phyloP scores from a whole-genome alignment of 2,329 filamentous ascomycete species.

The Phoma sp. region DNA sequence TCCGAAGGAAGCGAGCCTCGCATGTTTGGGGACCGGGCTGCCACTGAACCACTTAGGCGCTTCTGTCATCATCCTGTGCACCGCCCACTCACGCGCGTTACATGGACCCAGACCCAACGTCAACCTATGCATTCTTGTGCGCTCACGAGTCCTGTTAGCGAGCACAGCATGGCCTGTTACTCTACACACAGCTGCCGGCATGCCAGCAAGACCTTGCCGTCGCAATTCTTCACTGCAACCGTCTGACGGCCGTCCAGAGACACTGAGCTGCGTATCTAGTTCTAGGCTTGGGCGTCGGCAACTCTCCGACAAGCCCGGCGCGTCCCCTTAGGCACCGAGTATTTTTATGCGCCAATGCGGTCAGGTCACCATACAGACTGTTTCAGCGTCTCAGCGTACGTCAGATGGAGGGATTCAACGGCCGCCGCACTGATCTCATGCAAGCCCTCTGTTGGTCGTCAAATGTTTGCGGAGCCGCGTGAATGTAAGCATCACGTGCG shows the following conservation, averaged over 20 bases:
- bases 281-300: conserved; percentile 21
- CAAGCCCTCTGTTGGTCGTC: neutral
- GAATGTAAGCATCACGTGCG: neutral
- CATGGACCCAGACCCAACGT: conserved; percentile 9
- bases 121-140: conserved; percentile 14
- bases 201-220: neutral
- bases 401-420: neutral
- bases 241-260: conserved; percentile 3
- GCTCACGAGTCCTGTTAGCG: neutral
- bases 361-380: conserved; percentile 6
- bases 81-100: conserved; percentile 17
- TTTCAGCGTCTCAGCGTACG: conserved; percentile 2
- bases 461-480: neutral
- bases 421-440: neutral
- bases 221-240: neutral
- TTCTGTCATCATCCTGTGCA: conserved; percentile 23
- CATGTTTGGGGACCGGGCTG: conserved; percentile 6
- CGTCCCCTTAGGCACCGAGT: conserved; percentile 17
- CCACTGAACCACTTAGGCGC: conserved; percentile 13
- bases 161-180: neutral
- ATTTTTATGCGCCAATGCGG: conserved; percentile 19
- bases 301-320: conserved; percentile 20
- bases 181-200: neutral
- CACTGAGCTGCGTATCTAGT: conserved; percentile 5
- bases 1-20: conserved; percentile 7